Evolutionary conservation across 371 early-diverging fungal species (phyloP).

Genomic region (Rhizopus sp.): DNA sequence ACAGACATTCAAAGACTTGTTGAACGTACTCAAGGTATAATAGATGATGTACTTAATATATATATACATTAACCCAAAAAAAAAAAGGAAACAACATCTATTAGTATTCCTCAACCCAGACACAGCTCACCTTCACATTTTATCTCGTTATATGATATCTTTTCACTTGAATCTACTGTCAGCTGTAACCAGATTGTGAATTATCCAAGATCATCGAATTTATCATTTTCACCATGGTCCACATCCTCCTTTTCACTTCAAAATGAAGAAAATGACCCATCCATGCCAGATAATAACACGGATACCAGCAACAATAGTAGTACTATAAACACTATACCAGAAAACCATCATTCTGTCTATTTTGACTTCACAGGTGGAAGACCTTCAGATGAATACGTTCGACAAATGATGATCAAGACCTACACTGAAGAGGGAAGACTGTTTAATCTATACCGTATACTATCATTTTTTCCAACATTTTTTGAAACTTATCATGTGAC

Average conservation of each 20-base stretch:
- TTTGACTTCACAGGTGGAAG: conserved; percentile 38
- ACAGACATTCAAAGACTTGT: conserved; percentile 46
- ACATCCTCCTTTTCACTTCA: conserved; percentile 8
- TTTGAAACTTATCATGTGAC: conserved; percentile 57
- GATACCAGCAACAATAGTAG: neutral
- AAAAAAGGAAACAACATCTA: conserved; percentile 32
- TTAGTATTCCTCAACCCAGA: conserved; percentile 55
- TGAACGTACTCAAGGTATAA: conserved; percentile 48
- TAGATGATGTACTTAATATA: neutral
- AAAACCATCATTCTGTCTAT: neutral
- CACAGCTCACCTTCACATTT: conserved; percentile 65
- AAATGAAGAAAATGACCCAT: conserved; percentile 13
- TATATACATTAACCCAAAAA: neutral
- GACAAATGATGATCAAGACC: conserved; percentile 56
- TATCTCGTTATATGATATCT: conserved; percentile 48
- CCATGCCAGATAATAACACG: conserved; percentile 1
- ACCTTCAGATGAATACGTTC: conserved; percentile 49
- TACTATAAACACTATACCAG: conserved; percentile 7
- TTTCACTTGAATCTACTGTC: conserved; percentile 41
- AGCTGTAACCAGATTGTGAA: conserved; percentile 25
- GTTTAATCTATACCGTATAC: conserved; percentile 55
- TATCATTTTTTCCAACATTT: conserved; percentile 67
- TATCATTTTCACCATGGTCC: conserved; percentile 56
- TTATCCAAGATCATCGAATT: conserved; percentile 44
- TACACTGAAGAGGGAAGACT: conserved; percentile 61